A percentile compares a stretch with the other conserved stretches of the same genome.
phyloP scores from a whole-genome alignment of 306 rosid species.

The Spatholobus suberectus region DNA sequence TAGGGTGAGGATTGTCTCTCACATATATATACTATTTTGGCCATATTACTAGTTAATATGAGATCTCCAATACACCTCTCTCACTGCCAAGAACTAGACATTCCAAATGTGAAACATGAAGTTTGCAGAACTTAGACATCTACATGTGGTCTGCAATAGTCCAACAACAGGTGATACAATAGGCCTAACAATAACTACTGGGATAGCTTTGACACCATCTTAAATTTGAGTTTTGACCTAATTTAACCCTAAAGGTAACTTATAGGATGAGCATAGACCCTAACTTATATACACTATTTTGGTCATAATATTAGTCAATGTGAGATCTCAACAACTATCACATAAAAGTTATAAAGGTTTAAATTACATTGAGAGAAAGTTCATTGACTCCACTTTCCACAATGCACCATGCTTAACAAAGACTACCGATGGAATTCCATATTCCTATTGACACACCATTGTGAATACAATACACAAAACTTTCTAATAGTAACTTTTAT shows the following conservation, averaged over 20 bases:
- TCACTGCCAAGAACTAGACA: too few species aligned
- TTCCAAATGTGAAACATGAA: too few species aligned
- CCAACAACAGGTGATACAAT: not conserved
- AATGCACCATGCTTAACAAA: not conserved
- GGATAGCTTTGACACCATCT: not conserved
- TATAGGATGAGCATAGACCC: not conserved
- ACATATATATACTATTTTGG: not conserved
- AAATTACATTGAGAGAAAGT: not conserved
- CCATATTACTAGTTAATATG: not conserved
- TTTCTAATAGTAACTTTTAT: not conserved
- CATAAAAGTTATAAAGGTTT: not conserved
- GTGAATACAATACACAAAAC: conserved; percentile 8
- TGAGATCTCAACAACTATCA: not conserved
- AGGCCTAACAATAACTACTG: not conserved
- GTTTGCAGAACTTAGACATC: not conserved
- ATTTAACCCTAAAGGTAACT: not conserved
- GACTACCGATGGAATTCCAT: not conserved
- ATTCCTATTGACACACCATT: not conserved
- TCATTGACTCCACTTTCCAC: not conserved
- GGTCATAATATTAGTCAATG: not conserved
- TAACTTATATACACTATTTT: not conserved
- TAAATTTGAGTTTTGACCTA: not conserved
- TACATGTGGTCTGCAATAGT: rapidly evolving
- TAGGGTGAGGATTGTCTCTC: not conserved
- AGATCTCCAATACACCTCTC: not conserved